A percentile compares a stretch with the other conserved stretches of the same genome.
Conservation (phyloP, 1,284 basidiomycete genomes). For the Boletus semigastroideus region DNA sequence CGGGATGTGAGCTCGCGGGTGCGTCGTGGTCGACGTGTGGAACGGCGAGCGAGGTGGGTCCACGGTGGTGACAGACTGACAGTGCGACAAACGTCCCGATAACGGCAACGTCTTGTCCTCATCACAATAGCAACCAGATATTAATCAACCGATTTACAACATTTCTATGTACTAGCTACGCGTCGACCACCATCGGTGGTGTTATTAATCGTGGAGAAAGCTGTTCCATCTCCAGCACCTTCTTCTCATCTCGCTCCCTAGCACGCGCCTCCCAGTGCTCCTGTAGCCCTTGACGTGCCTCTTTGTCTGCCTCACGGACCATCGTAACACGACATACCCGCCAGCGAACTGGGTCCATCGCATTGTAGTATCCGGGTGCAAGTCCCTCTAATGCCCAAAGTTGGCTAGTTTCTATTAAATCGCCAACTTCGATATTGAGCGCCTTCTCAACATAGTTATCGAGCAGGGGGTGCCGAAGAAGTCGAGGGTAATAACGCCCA, state of each 20-base stretch:
- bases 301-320: slow-evolving; percentile 56
- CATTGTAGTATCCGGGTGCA: slow-evolving; percentile 59
- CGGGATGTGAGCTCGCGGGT: background rate
- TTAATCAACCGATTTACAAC: background rate
- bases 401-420: slow-evolving; percentile 42
- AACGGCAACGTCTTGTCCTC: slow-evolving; percentile 19
- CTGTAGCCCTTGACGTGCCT: slow-evolving; percentile 43
- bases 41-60: slow-evolving; percentile 7
- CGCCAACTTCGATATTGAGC: slow-evolving; percentile 33
- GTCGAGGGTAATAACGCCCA: slow-evolving; percentile 71
- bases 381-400: slow-evolving; percentile 69
- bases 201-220: slow-evolving; percentile 15
- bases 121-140: slow-evolving; percentile 16
- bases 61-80: slow-evolving; percentile 8
- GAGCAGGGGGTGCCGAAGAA: slow-evolving; percentile 62
- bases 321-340: slow-evolving; percentile 50
- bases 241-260: slow-evolving; percentile 34
- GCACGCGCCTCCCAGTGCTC: slow-evolving; percentile 39
- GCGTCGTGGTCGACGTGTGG: slow-evolving; percentile 17
- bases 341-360: slow-evolving; percentile 60
- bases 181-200: slow-evolving; percentile 38
- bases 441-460: slow-evolving; percentile 41
- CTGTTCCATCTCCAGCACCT: slow-evolving; percentile 33
- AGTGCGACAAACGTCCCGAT: slow-evolving; percentile 2
- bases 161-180: slow-evolving; percentile 9